Conservation (phyloP, 805 yeast genomes). For the Spathaspora passalidarum region DNA sequence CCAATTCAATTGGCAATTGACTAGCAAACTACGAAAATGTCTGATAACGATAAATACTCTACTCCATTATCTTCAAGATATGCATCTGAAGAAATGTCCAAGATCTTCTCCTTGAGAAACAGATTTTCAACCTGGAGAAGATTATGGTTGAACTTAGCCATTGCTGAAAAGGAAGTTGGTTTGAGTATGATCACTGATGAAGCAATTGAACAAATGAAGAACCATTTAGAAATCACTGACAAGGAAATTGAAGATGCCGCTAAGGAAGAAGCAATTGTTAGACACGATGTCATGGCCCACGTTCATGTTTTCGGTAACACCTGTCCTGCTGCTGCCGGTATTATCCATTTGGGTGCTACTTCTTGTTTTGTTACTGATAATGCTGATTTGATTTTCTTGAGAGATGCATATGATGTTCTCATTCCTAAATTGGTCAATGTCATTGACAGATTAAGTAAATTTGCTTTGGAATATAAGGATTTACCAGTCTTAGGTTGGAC, state of each 20-base stretch:
- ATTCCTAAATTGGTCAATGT: conserved; percentile 96
- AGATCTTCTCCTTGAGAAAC: conserved; percentile 86
- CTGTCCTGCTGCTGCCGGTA: conserved; percentile 96
- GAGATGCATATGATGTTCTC: conserved; percentile 91
- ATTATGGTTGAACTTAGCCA: conserved; percentile 92
- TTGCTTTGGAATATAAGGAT: conserved; percentile 91
- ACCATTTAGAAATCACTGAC: conserved; percentile 80
- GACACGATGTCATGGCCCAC: conserved; percentile 99
- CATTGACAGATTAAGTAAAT: conserved; percentile 81
- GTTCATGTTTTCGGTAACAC: conserved; percentile 92
- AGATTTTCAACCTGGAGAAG: conserved; percentile 98
- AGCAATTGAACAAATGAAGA: conserved; percentile 83
- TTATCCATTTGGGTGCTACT: conserved; percentile 97
- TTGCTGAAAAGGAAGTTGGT: conserved; percentile 92
- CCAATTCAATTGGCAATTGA: background rate
- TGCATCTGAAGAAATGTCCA: conserved; percentile 97
- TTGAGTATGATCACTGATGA: conserved; percentile 80
- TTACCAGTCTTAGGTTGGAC: conserved; percentile 98
- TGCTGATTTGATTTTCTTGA: conserved; percentile 92
- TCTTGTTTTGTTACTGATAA: conserved; percentile 97
- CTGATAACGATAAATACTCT: conserved; percentile 63
- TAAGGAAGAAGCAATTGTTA: conserved; percentile 92
- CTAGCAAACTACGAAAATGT: conserved; percentile 4
- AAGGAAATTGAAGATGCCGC: conserved; percentile 89
- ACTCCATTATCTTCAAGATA: conserved; percentile 96